phyloP scores from a whole-genome alignment of 2,329 filamentous ascomycete genomes.

The Penicillium sp. region DNA sequence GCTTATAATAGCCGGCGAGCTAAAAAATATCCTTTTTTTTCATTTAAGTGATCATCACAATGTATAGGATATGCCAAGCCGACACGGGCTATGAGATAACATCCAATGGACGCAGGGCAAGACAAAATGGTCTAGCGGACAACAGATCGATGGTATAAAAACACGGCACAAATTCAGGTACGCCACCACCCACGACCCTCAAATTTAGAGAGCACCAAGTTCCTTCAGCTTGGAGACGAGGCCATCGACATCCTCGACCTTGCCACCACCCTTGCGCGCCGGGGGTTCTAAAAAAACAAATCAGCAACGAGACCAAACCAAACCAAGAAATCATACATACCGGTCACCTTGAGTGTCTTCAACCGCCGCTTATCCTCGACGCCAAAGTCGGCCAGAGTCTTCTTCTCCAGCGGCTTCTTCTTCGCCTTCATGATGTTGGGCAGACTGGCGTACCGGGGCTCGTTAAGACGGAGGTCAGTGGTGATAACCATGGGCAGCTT shows the following conservation, averaged over 20 bases:
- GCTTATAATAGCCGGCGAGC: background rate
- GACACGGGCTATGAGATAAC: constrained; percentile 5
- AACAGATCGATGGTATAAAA: constrained; percentile 26
- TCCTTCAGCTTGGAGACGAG: constrained; percentile 93
- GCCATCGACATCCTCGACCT: constrained; percentile 97
- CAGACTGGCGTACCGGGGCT: constrained; percentile 90
- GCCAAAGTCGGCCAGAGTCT: constrained; percentile 77
- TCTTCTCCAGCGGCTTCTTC: constrained; percentile 98
- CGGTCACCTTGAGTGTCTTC: constrained; percentile 85
- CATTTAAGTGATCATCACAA: background rate
- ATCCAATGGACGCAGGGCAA: constrained; percentile 4
- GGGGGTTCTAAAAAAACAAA: constrained; percentile 65
- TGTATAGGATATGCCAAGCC: constrained; percentile 4
- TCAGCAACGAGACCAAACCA: constrained; percentile 2
- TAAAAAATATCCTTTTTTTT: background rate
- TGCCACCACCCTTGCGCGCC: constrained; percentile 84
- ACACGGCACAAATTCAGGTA: constrained; percentile 16
- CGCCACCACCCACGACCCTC: background rate
- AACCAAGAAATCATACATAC: constrained; percentile 48
- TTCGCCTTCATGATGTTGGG: constrained; percentile 99
- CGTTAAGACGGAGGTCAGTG: constrained; percentile 89
- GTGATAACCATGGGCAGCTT: constrained; percentile 92
- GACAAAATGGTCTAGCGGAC: constrained; percentile 8
- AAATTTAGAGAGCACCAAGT: constrained; percentile 74
- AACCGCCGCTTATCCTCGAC: constrained; percentile 71